Percentiles rank a stretch among this genome's conserved stretches.
These are phyloP conservation scores for Cercospora zeae-maydis DNA, from an alignment of 2,329 filamentous ascomycete species.

Conservation along the genomic window DNA sequence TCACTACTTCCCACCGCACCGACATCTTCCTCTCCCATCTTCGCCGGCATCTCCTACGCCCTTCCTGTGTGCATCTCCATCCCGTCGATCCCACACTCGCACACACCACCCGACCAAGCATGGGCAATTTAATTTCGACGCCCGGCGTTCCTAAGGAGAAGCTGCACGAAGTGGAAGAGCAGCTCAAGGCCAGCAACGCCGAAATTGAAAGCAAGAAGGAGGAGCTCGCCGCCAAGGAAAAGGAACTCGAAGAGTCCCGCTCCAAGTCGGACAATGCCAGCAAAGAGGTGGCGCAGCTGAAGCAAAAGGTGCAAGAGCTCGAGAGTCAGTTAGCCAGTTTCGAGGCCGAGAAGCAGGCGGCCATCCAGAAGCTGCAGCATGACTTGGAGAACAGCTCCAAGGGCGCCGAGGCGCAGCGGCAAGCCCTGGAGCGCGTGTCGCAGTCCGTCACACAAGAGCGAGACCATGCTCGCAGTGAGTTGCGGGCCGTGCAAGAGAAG, in stretches of 20 bases:
- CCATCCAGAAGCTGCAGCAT: conserved; percentile 13
- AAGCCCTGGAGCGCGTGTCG: conserved; percentile 22
- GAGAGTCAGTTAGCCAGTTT: conserved; percentile 16
- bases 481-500: conserved; percentile 17
- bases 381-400: conserved; percentile 17
- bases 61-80: not conserved
- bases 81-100: not conserved
- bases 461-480: conserved; percentile 24
- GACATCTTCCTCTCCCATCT: not conserved
- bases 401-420: conserved; percentile 11
- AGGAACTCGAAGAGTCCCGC: conserved; percentile 16
- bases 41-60: not conserved
- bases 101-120: conserved; percentile 11
- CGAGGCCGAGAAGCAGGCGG: conserved; percentile 12
- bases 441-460: conserved; percentile 25
- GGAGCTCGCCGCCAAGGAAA: conserved; percentile 14
- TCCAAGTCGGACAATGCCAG: conserved; percentile 13
- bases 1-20: conserved; percentile 4
- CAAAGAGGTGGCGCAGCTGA: conserved; percentile 13
- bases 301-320: conserved; percentile 18
- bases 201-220: conserved; percentile 15
- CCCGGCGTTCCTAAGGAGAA: conserved; percentile 21
- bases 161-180: conserved; percentile 23
- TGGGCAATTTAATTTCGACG: conserved; percentile 23
- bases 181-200: conserved; percentile 20